Evolutionary conservation across 2,329 filamentous ascomycete genomes (phyloP), one percentile per base, ranked within the genome.

Genomic region (Aspergillus fructus): DNA sequence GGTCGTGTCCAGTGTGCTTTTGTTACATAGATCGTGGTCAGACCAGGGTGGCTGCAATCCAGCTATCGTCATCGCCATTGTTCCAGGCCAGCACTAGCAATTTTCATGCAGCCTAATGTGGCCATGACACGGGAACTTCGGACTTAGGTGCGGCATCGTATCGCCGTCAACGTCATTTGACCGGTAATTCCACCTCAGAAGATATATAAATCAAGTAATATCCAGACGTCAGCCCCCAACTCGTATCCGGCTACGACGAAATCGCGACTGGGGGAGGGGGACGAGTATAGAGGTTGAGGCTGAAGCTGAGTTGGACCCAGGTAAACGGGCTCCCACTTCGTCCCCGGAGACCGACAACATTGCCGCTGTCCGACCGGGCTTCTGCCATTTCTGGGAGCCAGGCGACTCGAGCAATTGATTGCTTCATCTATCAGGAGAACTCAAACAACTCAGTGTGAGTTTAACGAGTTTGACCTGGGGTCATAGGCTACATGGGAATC

Each of bases 301-400:
- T 41, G 37, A 40, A n/a, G 33, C n/a, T 21, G 39, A 34, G 13
- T 24, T 13, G 39, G 49, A 51, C 49, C 49, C 39, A 51, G 49
- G 49, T 51, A 42, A 51, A 15, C 40, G 11, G 39, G 49, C 49
- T 15, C 49, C 24, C 49, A 51, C 39, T 27, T 51, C 49, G 49
- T 51, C 23, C 49, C 49, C 49, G 49, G 49, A 33, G 17, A n/a
- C 49, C 49, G 49, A 51, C 24, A 12, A n/a, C 9, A 30, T 27
- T n/a, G 15, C 37, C 39, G 49, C 27, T 33, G 13, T 21, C 49
- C 49, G 49, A 13, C 37, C 27, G 21, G 15, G 33, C 3, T 34
- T 5, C 27, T 30, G 9, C 27, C 3, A 30, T 30, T 30, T 8
- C 27, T 30, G 8, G 11, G 3, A 30, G 9, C 9, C 5, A 24